Conservation (phyloP, 2,329 filamentous ascomycete genomes). For the Aureobasidium namibiae region DNA sequence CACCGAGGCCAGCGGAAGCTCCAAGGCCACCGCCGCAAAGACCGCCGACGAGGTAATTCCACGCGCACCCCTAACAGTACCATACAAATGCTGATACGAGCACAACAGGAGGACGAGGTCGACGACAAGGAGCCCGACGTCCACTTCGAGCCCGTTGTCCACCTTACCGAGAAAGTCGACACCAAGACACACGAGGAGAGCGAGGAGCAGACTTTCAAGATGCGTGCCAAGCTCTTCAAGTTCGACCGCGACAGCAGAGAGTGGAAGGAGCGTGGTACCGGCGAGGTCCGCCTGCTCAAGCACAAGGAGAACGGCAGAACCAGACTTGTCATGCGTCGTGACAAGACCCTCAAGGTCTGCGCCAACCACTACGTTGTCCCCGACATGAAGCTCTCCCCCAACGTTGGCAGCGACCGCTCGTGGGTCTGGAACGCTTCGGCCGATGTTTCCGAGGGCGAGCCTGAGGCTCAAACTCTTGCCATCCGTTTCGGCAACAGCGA, state of each 20-base stretch:
- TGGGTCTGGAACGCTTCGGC: slow-evolving; percentile 99
- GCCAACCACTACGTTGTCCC: slow-evolving; percentile 99
- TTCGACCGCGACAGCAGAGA: slow-evolving; percentile 86
- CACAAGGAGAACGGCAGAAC: slow-evolving; percentile 99
- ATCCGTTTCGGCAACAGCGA: slow-evolving; percentile 98
- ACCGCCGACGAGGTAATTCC: slow-evolving; percentile 52
- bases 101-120: slow-evolving; percentile 25
- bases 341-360: slow-evolving; percentile 99
- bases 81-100: slow-evolving; percentile 9
- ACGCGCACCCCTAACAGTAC: not conserved
- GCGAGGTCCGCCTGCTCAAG: slow-evolving; percentile 92
- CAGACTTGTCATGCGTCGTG: slow-evolving; percentile 92
- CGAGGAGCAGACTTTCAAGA: slow-evolving; percentile 97
- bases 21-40: slow-evolving; percentile 52
- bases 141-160: slow-evolving; percentile 94
- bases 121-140: slow-evolving; percentile 61
- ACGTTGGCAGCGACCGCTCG: slow-evolving; percentile 94
- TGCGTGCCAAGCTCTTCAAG: slow-evolving; percentile 99
- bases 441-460: slow-evolving; percentile 96
- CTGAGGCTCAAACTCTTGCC: slow-evolving; percentile 89
- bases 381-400: slow-evolving; percentile 97
- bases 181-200: slow-evolving; percentile 97
- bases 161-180: slow-evolving; percentile 92
- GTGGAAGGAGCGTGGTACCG: slow-evolving; percentile 99
- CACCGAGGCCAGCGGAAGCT: slow-evolving; percentile 80